Evolutionary conservation across 495 filamentous ascomycete genomes (phyloP).

Genomic region (Penicillium pancosmium): DNA sequence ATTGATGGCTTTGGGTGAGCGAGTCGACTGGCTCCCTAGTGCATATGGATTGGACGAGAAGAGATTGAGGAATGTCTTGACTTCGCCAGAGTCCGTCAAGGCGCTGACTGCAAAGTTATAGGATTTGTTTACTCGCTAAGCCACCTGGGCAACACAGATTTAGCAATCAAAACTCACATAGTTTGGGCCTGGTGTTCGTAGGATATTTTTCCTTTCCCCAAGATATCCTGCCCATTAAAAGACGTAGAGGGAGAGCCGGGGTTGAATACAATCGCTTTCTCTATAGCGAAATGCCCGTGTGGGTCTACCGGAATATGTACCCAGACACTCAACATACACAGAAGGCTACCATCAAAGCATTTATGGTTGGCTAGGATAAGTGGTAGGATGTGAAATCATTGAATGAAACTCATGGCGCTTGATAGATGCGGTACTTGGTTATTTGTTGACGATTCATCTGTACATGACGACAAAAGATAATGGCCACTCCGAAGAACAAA

Average conservation of each 20-base stretch:
- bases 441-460: not conserved
- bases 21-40: slow-evolving; percentile 24
- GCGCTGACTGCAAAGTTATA: slow-evolving; percentile 24
- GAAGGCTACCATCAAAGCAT: no score
- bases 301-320: no score
- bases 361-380: no score
- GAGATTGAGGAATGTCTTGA: slow-evolving; percentile 24
- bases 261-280: no score
- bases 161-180: no score
- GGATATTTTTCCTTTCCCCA: no score
- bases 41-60: slow-evolving; percentile 28
- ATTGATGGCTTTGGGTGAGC: slow-evolving; percentile 29
- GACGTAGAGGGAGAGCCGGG: no score
- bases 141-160: not conserved
- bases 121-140: not conserved
- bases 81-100: slow-evolving; percentile 16
- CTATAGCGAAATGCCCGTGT: no score
- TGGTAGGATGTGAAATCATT: not conserved
- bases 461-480: not conserved
- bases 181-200: no score
- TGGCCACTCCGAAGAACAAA: no score
- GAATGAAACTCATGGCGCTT: not conserved
- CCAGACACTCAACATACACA: no score
- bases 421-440: not conserved
- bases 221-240: no score